phyloP scores from a whole-genome alignment of 441 rosid genomes.

The Macaranga tanarius region DNA sequence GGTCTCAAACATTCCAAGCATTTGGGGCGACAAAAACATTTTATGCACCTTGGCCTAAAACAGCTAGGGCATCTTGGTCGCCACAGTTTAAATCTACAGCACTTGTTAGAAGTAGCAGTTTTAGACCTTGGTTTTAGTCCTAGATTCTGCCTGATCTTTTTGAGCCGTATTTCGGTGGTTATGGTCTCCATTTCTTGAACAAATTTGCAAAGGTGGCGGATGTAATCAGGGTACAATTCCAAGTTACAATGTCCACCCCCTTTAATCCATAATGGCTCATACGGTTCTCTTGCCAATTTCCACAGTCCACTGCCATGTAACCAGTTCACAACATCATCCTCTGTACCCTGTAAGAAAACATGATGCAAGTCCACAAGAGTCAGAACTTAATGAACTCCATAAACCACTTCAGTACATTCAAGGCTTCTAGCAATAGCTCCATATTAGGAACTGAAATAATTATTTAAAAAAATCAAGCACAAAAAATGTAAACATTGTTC shows the following conservation, averaged over 20 bases:
- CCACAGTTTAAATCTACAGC: slow-evolving; percentile 53
- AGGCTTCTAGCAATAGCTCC: too few relatives aligned
- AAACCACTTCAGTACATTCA: too few relatives aligned
- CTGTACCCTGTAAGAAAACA: slow-evolving; percentile 65
- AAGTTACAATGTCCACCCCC: slow-evolving; percentile 99
- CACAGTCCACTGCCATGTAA: slow-evolving; percentile 87
- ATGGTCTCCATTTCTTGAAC: slow-evolving; percentile 86
- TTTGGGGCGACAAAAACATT: slow-evolving; percentile 35
- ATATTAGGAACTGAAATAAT: too few relatives aligned
- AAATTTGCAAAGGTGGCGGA: slow-evolving; percentile 76
- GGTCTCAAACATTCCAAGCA: slow-evolving; percentile 32
- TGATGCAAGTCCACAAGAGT: slow-evolving; percentile 12
- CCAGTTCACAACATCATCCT: slow-evolving; percentile 96
- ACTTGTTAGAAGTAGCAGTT: slow-evolving; percentile 24
- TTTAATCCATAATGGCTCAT: slow-evolving; percentile 94
- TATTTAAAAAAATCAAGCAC: too few relatives aligned
- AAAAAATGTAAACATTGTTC: too few relatives aligned
- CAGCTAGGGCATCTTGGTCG: slow-evolving; percentile 52
- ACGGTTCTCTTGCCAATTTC: slow-evolving; percentile 86
- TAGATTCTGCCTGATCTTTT: slow-evolving; percentile 62
- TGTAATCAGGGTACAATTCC: slow-evolving; percentile 92
- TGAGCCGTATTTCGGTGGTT: slow-evolving; percentile 65
- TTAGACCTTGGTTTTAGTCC: slow-evolving; percentile 35
- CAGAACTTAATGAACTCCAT: too few relatives aligned
- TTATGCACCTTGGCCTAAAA: slow-evolving; percentile 31